Evolutionary conservation across 192 early-diverging fungal genomes (phyloP).

Genomic region (Backusella liffmaniae): DNA sequence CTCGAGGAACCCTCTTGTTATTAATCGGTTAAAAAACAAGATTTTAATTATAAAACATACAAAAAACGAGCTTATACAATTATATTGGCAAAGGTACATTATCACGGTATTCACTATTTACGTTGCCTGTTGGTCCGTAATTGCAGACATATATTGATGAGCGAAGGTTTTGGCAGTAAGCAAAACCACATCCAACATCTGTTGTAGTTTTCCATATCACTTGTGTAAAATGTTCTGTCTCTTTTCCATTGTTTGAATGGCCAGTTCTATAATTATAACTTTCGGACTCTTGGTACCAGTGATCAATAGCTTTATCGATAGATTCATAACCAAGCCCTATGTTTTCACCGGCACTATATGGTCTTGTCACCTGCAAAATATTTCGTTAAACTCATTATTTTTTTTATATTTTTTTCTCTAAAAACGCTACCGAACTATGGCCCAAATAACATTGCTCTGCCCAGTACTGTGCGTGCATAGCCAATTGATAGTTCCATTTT

Average conservation of each 20-base stretch:
- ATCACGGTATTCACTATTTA: slow-evolving; percentile 6
- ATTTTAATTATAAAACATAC: slow-evolving; percentile 3
- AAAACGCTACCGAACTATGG: neutral
- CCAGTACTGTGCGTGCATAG: neutral
- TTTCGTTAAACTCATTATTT: neutral
- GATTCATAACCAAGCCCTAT: neutral
- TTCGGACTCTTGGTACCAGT: neutral
- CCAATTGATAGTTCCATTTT: neutral
- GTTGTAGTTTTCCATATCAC: neutral
- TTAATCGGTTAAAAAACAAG: neutral
- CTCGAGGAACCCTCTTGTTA: neutral
- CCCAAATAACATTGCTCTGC: neutral
- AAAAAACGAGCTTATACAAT: neutral
- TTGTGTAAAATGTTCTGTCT: neutral
- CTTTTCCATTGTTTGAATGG: neutral
- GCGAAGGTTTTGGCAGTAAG: neutral
- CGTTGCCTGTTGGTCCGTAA: neutral
- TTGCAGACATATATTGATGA: slow-evolving; percentile 6
- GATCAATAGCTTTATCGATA: slow-evolving; percentile 1
- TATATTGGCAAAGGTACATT: neutral
- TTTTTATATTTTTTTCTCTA: neutral
- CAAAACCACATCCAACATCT: neutral
- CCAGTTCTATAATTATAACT: neutral
- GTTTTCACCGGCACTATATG: slow-evolving; percentile 2
- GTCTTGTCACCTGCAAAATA: neutral